Conservation (phyloP, 2,329 filamentous ascomycete species). For the Trichoderma pleuroti region DNA sequence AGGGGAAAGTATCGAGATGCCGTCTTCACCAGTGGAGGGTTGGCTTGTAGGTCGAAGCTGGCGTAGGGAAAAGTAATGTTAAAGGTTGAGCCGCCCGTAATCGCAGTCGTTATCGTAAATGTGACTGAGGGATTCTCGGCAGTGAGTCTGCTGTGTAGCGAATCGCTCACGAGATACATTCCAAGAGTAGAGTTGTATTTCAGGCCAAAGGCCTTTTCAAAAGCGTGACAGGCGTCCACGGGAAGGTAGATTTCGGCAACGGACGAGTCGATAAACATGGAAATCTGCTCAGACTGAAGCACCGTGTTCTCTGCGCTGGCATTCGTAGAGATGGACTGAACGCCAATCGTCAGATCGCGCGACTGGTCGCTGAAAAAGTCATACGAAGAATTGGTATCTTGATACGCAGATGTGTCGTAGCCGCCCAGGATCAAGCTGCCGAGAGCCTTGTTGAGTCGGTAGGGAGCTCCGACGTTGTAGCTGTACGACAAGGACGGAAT, state of each 20-base stretch:
- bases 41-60: constrained; percentile 19
- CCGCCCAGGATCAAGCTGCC: constrained; percentile 17
- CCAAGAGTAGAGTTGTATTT: constrained; percentile 11
- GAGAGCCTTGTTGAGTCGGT: constrained; percentile 18
- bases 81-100: constrained; percentile 11
- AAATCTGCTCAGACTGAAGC: constrained; percentile 7
- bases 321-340: constrained; percentile 18
- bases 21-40: constrained; percentile 17
- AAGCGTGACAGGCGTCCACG: constrained; percentile 12
- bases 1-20: constrained; percentile 22
- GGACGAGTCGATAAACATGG: constrained; percentile 20
- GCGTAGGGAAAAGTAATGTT: constrained; percentile 22
- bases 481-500: constrained; percentile 19
- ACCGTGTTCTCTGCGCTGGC: constrained; percentile 3
- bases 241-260: constrained; percentile 19
- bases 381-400: background rate
- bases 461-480: constrained; percentile 19
- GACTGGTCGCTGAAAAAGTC: constrained; percentile 20
- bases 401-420: constrained; percentile 17
- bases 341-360: constrained; percentile 15
- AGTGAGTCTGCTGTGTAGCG: constrained; percentile 6
- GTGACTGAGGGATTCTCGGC: constrained; percentile 13
- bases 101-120: constrained; percentile 8
- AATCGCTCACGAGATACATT: constrained; percentile 18
- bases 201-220: constrained; percentile 17